Conservation (phyloP, 345 rosid species). For the Excoecaria agallocha region DNA sequence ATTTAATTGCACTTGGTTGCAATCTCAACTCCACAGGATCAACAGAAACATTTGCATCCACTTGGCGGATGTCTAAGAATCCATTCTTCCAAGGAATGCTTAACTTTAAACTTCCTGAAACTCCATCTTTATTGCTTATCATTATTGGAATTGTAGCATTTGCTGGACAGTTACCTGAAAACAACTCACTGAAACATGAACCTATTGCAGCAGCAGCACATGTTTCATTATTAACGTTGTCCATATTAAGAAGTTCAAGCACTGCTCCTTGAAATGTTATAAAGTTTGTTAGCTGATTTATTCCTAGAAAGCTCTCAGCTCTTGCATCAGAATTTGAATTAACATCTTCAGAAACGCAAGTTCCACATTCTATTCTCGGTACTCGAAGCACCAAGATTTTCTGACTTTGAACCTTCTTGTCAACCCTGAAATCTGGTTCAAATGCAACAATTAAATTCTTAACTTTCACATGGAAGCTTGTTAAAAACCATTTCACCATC, state of each 20-base stretch:
- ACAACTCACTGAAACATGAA: slow-evolving; percentile 24
- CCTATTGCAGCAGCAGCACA: slow-evolving; percentile 19
- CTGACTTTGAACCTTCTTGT: slow-evolving; percentile 27
- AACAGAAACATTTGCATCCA: slow-evolving; percentile 70
- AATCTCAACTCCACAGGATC: slow-evolving; percentile 77
- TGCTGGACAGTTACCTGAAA: slow-evolving; percentile 22
- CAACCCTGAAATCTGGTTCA: slow-evolving; percentile 51
- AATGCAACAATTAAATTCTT: slow-evolving; percentile 74
- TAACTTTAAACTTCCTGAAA: slow-evolving; percentile 76
- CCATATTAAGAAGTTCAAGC: slow-evolving; percentile 68
- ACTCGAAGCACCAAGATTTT: slow-evolving; percentile 66
- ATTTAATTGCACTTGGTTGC: slow-evolving; percentile 65
- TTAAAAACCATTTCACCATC: slow-evolving; percentile 87
- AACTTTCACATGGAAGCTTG: slow-evolving; percentile 73
- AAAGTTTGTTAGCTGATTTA: slow-evolving; percentile 64
- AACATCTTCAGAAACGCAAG: slow-evolving; percentile 60
- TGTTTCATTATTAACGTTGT: slow-evolving; percentile 37
- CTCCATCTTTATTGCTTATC: slow-evolving; percentile 63
- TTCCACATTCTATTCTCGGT: slow-evolving; percentile 67
- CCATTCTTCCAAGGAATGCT: slow-evolving; percentile 97
- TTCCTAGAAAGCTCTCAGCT: slow-evolving; percentile 61
- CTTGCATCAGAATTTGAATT: slow-evolving; percentile 29
- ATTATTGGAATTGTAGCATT: slow-evolving; percentile 49
- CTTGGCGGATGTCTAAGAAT: slow-evolving; percentile 78
- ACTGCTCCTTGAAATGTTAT: slow-evolving; percentile 74